These are phyloP conservation scores for Prunus davidiana DNA, from an alignment of 306 rosid genomes.

Conservation along the genomic window DNA sequence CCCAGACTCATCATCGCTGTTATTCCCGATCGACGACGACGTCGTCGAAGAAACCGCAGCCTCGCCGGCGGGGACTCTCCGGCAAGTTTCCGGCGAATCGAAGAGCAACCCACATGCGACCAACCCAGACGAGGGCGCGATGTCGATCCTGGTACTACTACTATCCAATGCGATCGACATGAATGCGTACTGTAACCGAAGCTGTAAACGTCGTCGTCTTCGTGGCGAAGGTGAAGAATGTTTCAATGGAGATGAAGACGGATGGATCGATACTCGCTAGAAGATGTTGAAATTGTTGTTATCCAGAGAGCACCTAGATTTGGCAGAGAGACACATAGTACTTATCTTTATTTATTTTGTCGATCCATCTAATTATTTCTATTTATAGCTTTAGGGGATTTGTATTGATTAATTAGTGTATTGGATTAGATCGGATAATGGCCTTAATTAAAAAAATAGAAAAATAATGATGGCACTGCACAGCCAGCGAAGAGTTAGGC, in stretches of 20 bases:
- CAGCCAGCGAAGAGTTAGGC: neutral
- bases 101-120: constrained; percentile 30
- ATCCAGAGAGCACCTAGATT: neutral
- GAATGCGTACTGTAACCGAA: neutral
- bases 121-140: constrained; percentile 27
- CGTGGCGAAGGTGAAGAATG: too few relatives aligned
- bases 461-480: neutral
- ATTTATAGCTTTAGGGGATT: neutral
- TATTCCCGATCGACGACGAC: constrained; percentile 82
- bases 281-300: neutral
- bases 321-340: neutral
- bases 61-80: neutral
- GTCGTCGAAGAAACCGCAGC: constrained; percentile 39
- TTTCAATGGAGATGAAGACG: neutral
- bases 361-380: neutral
- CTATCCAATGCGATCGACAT: constrained; percentile 39
- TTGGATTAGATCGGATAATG: constrained; percentile 10
- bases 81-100: constrained; percentile 25
- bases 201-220: too few relatives aligned
- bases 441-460: neutral
- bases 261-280: neutral
- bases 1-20: constrained; percentile 59
- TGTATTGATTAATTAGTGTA: neutral
- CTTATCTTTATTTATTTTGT: too few relatives aligned
- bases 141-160: constrained; percentile 24